Evolutionary conservation across 2,329 filamentous ascomycete species (phyloP).

Genomic region (Kalaharituber pfeilii): DNA sequence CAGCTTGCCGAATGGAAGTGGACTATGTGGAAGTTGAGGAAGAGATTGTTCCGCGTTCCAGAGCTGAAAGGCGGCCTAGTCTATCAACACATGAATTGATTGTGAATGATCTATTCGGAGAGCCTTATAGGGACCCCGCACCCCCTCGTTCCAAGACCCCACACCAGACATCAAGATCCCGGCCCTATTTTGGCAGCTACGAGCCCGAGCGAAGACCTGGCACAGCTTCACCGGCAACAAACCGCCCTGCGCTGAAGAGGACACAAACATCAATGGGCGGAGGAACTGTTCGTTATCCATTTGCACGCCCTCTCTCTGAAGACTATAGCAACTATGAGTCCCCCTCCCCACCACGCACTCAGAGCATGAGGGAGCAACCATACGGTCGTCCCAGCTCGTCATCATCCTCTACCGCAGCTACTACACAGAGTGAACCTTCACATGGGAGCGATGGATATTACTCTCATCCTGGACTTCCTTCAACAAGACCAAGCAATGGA

Average conservation of each 20-base stretch:
- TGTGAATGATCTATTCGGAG: not conserved
- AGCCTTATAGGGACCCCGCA: not conserved
- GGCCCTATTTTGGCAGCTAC: not conserved
- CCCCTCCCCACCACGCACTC: not conserved
- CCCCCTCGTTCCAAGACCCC: not conserved
- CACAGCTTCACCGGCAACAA: not conserved
- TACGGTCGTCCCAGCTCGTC: not conserved
- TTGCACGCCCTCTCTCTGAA: not conserved
- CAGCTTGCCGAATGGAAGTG: slow-evolving; percentile 16
- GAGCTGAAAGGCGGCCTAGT: not conserved
- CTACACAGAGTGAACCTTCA: not conserved
- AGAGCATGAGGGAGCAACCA: not conserved
- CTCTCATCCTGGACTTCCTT: not conserved
- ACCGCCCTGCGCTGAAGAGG: not conserved
- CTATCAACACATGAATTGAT: not conserved
- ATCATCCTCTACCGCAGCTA: not conserved
- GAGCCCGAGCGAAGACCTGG: not conserved
- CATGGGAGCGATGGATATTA: not conserved
- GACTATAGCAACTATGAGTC: not conserved
- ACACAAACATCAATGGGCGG: not conserved
- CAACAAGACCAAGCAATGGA: not conserved
- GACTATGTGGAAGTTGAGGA: slow-evolving; percentile 16
- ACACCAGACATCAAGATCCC: not conserved
- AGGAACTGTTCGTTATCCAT: not conserved
- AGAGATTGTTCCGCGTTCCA: not conserved